Base-by-base conservation (phyloP, 2,329 filamentous ascomycete species). In the Talaromyces atroroseus region DNA sequence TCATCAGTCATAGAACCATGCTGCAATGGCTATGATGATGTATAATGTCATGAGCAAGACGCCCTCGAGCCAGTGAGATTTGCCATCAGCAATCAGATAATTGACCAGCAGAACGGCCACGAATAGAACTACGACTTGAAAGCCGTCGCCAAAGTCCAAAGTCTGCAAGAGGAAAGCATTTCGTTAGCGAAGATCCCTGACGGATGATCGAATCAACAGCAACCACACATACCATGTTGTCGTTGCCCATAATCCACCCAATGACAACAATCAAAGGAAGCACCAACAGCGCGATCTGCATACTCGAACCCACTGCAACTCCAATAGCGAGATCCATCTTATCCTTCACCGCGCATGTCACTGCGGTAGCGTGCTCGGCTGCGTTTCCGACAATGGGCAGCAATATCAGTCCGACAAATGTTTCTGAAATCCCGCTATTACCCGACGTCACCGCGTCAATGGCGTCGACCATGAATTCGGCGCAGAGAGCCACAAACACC, bases 401-500 rank as follows among this genome's bases (percentile, higher is more conserved):
- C 1, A 86, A 76, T 58, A 86, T 85, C 60, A 86, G 66, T 59
- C 83, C 83, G 46, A 86, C 80, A 63, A 86, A 86, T 0, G 81
- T 83, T 53, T 81, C 76, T 1, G 81, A 82, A 29, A 86, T 74
- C 38, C 63, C 60, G 21, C 74, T 75, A 2, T 71, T 50, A 18
- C 40, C 70, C 2, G 66, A 63, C 1, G 81, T 81, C 51, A 86
- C 72, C 10, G 74, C 77, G 55, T 81, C 74, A 62, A 86, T 85
- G 38, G 80, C 80, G 59, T 76, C 75, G 51, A 85, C 82, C 80
- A 86, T 82, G 67, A 80, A 85, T 64, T 86, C 83, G 10, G 83
- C 84, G 64, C 89, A 94, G 42, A 94, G 79, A 1, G 88, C 90
- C 48, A 95, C 90, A 52, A 92, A 77, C 44, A 86, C 87, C 3